A percentile compares a stretch with the other conserved stretches of the same genome.
These are phyloP conservation scores for Ogataea philodendri DNA, from an alignment of 805 yeast species.

Conservation along the genomic window DNA sequence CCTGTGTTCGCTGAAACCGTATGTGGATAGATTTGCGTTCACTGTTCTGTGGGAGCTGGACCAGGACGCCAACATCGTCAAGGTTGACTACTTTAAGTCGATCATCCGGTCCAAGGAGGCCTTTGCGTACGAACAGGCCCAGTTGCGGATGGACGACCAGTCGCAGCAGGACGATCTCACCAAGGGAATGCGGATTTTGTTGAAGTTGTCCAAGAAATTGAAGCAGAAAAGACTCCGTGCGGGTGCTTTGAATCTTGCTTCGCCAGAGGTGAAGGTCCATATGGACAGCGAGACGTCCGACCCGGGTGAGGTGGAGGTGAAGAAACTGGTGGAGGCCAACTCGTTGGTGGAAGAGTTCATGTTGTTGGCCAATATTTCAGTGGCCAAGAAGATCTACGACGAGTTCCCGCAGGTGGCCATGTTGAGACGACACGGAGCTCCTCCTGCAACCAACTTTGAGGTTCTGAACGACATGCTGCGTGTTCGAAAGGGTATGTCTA, in stretches of 20 bases:
- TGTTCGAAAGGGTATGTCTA: slow-evolving; percentile 69
- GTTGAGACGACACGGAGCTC: slow-evolving; percentile 97
- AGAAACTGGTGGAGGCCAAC: slow-evolving; percentile 83
- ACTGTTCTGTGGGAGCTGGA: slow-evolving; percentile 96
- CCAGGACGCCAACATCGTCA: slow-evolving; percentile 77
- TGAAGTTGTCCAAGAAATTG: slow-evolving; percentile 76
- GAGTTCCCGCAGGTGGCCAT: slow-evolving; percentile 97
- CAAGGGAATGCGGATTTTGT: slow-evolving; percentile 78
- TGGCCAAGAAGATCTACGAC: slow-evolving; percentile 87
- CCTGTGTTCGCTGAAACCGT: slow-evolving; percentile 90
- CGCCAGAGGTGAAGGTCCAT: slow-evolving; percentile 97
- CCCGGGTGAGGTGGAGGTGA: slow-evolving; percentile 92
- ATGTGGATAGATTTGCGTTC: slow-evolving; percentile 94
- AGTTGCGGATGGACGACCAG: slow-evolving; percentile 79
- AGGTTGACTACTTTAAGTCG: slow-evolving; percentile 78
- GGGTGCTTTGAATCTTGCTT: slow-evolving; percentile 94
- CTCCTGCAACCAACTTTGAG: slow-evolving; percentile 93
- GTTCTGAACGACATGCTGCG: slow-evolving; percentile 83
- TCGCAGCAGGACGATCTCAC: slow-evolving; percentile 80
- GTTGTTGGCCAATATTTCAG: slow-evolving; percentile 95
- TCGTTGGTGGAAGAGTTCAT: slow-evolving; percentile 97
- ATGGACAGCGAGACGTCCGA: slow-evolving; percentile 97
- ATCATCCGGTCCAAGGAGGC: slow-evolving; percentile 91
- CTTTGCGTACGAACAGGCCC: slow-evolving; percentile 92
- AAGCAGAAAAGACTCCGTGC: slow-evolving; percentile 85